Evolutionary conservation across 768 basidiomycete species (phyloP).

Genomic region (Collybia nuda): DNA sequence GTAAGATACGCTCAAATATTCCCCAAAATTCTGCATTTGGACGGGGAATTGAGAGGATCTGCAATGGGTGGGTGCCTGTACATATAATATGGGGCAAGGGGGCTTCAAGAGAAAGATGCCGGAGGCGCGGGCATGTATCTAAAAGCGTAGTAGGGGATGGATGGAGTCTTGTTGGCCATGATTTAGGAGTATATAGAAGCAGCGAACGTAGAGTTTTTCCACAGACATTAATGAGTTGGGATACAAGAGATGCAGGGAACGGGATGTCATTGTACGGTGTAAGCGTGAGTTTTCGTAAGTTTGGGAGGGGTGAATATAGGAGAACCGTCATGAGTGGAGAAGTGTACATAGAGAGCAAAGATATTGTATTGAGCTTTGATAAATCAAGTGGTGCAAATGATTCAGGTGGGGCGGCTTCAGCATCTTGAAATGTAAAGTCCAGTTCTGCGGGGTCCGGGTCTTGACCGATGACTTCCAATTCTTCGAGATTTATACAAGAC

Average conservation of each 20-base stretch:
- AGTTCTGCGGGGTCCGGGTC: constrained; percentile 56
- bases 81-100: constrained; percentile 58
- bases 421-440: constrained; percentile 27
- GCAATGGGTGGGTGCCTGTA: constrained; percentile 39
- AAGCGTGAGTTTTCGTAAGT: constrained; percentile 60
- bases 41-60: constrained; percentile 75
- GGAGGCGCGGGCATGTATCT: constrained; percentile 49
- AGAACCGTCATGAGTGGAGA: constrained; percentile 65
- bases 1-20: constrained; percentile 54
- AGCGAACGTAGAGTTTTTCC: constrained; percentile 60
- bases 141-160: constrained; percentile 53
- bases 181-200: constrained; percentile 66
- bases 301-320: constrained; percentile 58
- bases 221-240: constrained; percentile 59
- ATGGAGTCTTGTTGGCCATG: constrained; percentile 61
- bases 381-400: constrained; percentile 50
- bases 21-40: constrained; percentile 61
- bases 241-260: constrained; percentile 55
- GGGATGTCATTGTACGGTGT: constrained; percentile 75
- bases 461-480: constrained; percentile 61
- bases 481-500: constrained; percentile 55
- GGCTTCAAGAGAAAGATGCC: constrained; percentile 71
- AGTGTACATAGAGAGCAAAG: constrained; percentile 64
- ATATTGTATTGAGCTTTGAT: constrained; percentile 55
- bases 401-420: constrained; percentile 25